Conservation (phyloP, 768 basidiomycete genomes). For the Naganishia vaughanmartiniae region DNA sequence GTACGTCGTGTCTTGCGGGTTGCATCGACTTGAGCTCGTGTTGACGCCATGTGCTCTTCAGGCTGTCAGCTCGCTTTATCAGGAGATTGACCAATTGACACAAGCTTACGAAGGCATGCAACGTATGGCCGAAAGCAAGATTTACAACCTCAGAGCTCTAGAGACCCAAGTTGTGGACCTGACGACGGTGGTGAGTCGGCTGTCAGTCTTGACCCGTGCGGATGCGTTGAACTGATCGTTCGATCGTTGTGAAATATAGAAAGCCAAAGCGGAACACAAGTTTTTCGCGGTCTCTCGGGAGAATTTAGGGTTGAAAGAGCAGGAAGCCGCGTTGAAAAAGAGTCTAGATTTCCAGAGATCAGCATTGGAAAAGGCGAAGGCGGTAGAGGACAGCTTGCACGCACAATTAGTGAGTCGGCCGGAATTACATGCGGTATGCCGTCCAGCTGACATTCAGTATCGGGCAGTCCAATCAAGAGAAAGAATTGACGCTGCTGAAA, state of each 20-base stretch:
- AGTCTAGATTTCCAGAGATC: slow-evolving; percentile 63
- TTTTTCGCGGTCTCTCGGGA: slow-evolving; percentile 85
- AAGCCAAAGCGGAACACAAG: slow-evolving; percentile 94
- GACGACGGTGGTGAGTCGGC: slow-evolving; percentile 65
- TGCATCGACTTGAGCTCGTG: background rate
- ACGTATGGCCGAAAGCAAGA: slow-evolving; percentile 74
- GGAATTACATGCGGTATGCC: background rate
- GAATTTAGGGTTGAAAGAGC: slow-evolving; percentile 60
- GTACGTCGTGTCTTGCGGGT: slow-evolving; percentile 53
- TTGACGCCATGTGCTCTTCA: background rate
- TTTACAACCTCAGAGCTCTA: slow-evolving; percentile 70
- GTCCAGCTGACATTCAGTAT: slow-evolving; percentile 40
- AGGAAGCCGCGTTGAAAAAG: slow-evolving; percentile 72
- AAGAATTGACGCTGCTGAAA: slow-evolving; percentile 49
- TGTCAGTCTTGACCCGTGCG: background rate
- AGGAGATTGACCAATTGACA: slow-evolving; percentile 80
- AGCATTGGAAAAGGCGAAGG: slow-evolving; percentile 65
- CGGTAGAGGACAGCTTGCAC: slow-evolving; percentile 63
- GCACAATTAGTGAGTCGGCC: slow-evolving; percentile 61
- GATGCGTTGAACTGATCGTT: background rate
- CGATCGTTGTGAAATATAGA: slow-evolving; percentile 56
- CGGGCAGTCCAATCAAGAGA: slow-evolving; percentile 48
- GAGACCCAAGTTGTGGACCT: slow-evolving; percentile 71
- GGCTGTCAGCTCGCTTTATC: slow-evolving; percentile 61
- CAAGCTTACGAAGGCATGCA: slow-evolving; percentile 82